Base-by-base conservation (phyloP, 1,139 yeast species). In the Geotrichum citri-aurantii region DNA sequence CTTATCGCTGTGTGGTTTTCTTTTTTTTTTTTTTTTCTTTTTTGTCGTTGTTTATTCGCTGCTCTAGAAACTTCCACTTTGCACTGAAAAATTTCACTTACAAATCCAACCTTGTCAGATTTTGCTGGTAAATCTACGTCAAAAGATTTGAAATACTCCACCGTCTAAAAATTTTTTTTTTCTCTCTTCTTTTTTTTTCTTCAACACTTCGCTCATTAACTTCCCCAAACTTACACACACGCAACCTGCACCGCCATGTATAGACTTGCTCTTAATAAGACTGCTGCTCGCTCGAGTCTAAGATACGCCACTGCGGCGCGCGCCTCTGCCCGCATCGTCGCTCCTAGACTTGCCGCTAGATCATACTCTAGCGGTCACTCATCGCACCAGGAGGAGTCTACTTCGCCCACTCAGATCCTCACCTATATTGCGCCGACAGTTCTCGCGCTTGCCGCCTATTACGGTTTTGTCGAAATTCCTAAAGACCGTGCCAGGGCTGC, bases 361-460 rank as follows among this genome's bases (percentile, higher is more conserved):
- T 26, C 56, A 7, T 57, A 57, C 31, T 52, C 56, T 23, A 44
- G 52, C 10, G 56, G 52, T 31, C 48, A 46, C 48, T 31, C 23
- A 33, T 26, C 21, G n/a, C 12, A 24, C 26, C 29, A 19, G 33
- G n/a, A 27, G 29, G 49, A 40, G 33, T 12, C 33, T 31, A 5
- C 52, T 23, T 49, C 49, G 27, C 33, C 51, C 44, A 27, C 48
- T 4, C 31, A 40, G 44, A 19, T 44, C 33, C 24, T 40, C 19
- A 50, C 31, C n/a, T 53, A 57, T 19, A 47, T 42, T 26, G 59
- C 59, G 14, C 59, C 59, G 17, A 57, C 59, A 23, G 19, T 50
- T 11, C 46, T 56, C 5, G 52, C 56, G 29, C 46, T 44, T 24
- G 59, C 56, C 8, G 59, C 56, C n/a, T 49, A 49, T 27, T 52